Base-by-base conservation (phyloP, 2,329 filamentous ascomycete species). In the Clonostachys rosea region DNA sequence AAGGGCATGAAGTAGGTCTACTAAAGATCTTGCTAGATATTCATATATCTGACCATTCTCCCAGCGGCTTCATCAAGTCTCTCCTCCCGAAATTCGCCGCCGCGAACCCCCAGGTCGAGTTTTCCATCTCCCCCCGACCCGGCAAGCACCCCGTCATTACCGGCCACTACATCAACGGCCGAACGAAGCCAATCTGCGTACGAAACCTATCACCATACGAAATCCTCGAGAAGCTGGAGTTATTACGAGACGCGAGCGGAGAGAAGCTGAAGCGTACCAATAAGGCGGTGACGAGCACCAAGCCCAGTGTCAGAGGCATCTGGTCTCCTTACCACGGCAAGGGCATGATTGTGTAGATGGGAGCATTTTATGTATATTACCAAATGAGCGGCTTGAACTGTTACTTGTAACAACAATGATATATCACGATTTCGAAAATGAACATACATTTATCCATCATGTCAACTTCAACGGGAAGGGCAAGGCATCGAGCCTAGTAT, bases 91-190 rank as follows among this genome's bases (percentile, higher is more conserved):
- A 77, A 55, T 96, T 99, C 71, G 91, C 91, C 47, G 74, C 81
- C 56, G 73, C 78, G 58, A 89, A 96, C 70, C 91, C 92, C 33
- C 81, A 89, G 66, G 84, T 97, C 75, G 91, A 97, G 72, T 89
- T 99, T 70, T 83, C 83, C 60, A 83, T 99, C 50, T 95, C 91
- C 37, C 94, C 92, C 16, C 86, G 91, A 56, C 92, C 91, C n/a
- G 76, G 84, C 57, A 87, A 87, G 63, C 92, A 97, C 69, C 94
- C 94, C 36, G 82, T 96, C 52, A 83, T 99, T 59, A 83, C 86
- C 58, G 94, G 90, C 49, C 81, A 89, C 68, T 99, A 95, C 71
- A 89, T 97, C 75, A 97, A 96, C 66, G 91, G 92, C 52, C 79
- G 83, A 30, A 78, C 87, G 52, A 94, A 94, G 67, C 80, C 89